Evolutionary conservation across 345 rosid species (phyloP), one percentile per base, ranked within the genome.

Genomic region (Acer negundo): DNA sequence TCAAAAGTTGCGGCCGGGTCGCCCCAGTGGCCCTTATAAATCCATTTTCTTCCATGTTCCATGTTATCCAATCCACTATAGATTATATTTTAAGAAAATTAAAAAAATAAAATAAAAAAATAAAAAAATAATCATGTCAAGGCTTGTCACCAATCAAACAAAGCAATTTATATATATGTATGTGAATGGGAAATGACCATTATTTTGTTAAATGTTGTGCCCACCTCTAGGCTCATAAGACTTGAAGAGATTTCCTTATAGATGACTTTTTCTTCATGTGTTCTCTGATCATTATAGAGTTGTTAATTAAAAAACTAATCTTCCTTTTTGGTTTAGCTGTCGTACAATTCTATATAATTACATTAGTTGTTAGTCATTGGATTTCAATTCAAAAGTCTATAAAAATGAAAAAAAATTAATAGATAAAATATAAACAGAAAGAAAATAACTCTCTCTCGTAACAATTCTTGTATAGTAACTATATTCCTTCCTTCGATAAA

Each of bases 11-110:
- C 71, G 62, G 78, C 59, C 78, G 42, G 61, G 72, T 26, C n/a
- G 73, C 44, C 58, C 73, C 62, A 2, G 55, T 63, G 38, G 47
- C 49, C 26, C 6, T 46, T 19, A 20, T 26, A 3, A 35, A 5
- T 22, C 23, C 53, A 42, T 31, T 47, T 22, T 44, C 31, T 38
- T 58, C 23, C 26, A 67, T 19, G 71, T 53, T 68, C 77, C 77
- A 73, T 67, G 71, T 62, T 80, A 53, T 67, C 44, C 75, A n/a
- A 73, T 67, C 42, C 46, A 68, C 69, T 0, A 13, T 73, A 62
- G 7, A 58, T 17, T 35, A 35, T 35, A 35, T 35, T 5, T n/a
- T n/a, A n/a, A n/a, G n/a, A n/a, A n/a, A n/a, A n/a, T n/a, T n/a
- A n/a, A n/a, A n/a, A n/a, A n/a, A n/a, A n/a, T n/a, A n/a, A n/a